These are phyloP conservation scores for Exophiala spinifera DNA, from an alignment of 2,329 filamentous ascomycete genomes.

Conservation along the genomic window DNA sequence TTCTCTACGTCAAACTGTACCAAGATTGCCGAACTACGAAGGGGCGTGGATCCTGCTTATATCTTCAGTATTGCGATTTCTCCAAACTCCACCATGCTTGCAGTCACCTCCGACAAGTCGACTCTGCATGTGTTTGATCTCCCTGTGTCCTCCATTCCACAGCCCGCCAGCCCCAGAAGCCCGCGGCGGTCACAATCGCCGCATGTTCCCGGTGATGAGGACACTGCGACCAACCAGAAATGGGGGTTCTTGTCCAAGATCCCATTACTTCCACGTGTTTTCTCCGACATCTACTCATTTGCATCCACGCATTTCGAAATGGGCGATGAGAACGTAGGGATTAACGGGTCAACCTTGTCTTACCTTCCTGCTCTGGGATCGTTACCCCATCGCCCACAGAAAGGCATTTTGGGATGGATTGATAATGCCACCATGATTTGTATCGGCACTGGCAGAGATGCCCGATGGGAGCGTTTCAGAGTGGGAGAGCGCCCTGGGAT, in stretches of 20 bases:
- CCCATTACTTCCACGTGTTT: conserved; percentile 78
- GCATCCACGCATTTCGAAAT: conserved; percentile 77
- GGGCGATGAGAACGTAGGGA: conserved; percentile 63
- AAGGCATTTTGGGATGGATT: conserved; percentile 83
- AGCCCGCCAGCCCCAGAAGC: conserved; percentile 35
- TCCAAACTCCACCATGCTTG: conserved; percentile 73
- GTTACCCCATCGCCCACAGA: conserved; percentile 61
- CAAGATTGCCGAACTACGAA: conserved; percentile 76
- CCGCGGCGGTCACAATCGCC: conserved; percentile 26
- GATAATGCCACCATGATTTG: conserved; percentile 70
- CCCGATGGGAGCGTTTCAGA: conserved; percentile 83
- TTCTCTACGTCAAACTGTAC: conserved; percentile 79
- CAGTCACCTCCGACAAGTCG: conserved; percentile 93
- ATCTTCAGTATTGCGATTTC: conserved; percentile 88
- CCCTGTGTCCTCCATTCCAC: conserved; percentile 45
- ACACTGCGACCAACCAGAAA: conserved; percentile 57
- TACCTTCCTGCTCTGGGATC: conserved; percentile 51
- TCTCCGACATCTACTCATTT: conserved; percentile 87
- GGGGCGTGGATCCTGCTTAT: conserved; percentile 82
- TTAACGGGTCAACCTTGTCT: conserved; percentile 33
- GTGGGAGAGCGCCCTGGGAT: conserved; percentile 56
- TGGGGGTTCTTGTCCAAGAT: conserved; percentile 84
- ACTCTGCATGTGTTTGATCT: conserved; percentile 94
- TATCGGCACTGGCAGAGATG: conserved; percentile 74
- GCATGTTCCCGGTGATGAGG: conserved; percentile 40